Evolutionary conservation across 2,329 filamentous ascomycete species (phyloP), one percentile per base, ranked within the genome.

Genomic region (Beauveria sp.): DNA sequence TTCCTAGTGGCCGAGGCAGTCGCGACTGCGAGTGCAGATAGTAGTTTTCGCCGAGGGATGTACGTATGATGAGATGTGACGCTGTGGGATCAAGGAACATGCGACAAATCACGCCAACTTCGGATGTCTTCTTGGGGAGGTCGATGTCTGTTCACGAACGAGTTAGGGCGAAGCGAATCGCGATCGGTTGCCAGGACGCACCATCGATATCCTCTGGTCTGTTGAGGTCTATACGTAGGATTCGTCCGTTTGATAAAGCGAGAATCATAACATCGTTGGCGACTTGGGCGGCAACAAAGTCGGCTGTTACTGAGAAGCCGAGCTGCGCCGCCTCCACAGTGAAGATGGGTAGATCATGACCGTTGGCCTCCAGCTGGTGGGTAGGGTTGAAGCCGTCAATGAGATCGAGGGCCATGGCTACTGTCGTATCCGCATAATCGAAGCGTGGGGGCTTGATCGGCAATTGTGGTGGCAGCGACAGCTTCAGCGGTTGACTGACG

Each of bases 61-160:
- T 99, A 72, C 89, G 92, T 67, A 99, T 86, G 66, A 99, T 85
- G 30, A 99, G 81, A 77, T 99, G 95, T 6, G 92, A 97, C 30
- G 95, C 95, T 12, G 93, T 96, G 30, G 95, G 93, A 71, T 99
- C 95, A 70, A 99, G 89, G 77, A 99, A 99, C 84, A 99, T 91
- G 78, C 90, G 91, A 67, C 90, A 88, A 70, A 99, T 98, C 58
- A 96, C 84, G 67, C 95, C 95, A 63, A 95, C 85, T 73, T 99
- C 93, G 43, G 91, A 88, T 18, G 91, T 86, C 70, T 93, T 95
- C 78, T 96, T 96, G 43, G 95, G 95, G 8, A 99, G 85, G 74
- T 99, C 95, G 73, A 99, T 96, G 75, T 99, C 93, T 96, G 68
- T 10, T 58, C 10, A 46, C 14, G 45, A 8, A 22, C 22, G 12